Conservation (phyloP, 345 rosid genomes). For the Geranium brycei region DNA sequence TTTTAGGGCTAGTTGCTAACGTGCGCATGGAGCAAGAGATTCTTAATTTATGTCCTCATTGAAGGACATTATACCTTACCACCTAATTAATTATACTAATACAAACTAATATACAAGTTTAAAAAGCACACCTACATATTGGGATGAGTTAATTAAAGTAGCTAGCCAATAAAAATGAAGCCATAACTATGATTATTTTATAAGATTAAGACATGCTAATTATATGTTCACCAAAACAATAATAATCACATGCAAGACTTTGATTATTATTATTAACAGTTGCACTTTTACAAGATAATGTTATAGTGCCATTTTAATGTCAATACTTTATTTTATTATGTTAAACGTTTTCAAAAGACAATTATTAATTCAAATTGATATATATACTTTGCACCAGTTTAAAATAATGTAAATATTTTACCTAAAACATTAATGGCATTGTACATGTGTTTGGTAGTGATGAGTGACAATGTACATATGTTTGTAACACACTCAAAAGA, state of each 20-base stretch:
- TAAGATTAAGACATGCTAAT: neutral
- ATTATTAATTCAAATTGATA: too few species aligned
- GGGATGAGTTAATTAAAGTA: neutral
- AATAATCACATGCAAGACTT: neutral
- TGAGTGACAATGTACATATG: too few species aligned
- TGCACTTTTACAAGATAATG: neutral
- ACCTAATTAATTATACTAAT: conserved; percentile 4
- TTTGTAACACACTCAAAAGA: too few species aligned
- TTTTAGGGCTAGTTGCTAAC: neutral
- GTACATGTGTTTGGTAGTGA: too few species aligned
- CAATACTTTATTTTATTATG: too few species aligned
- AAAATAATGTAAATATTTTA: too few species aligned
- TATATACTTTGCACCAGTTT: too few species aligned
- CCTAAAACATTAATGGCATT: too few species aligned
- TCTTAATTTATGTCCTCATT: conserved; percentile 6
- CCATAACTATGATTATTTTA: neutral
- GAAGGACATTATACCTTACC: conserved; percentile 17
- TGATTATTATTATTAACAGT: neutral
- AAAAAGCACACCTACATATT: too few species aligned
- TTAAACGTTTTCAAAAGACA: too few species aligned
- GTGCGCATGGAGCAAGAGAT: conserved; percentile 10
- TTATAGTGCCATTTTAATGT: too few species aligned
- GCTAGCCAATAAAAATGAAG: neutral
- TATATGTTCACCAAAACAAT: neutral
- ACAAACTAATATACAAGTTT: neutral